Base-by-base conservation (phyloP, 495 filamentous ascomycete genomes). In the Aspergillus nanangensis region DNA sequence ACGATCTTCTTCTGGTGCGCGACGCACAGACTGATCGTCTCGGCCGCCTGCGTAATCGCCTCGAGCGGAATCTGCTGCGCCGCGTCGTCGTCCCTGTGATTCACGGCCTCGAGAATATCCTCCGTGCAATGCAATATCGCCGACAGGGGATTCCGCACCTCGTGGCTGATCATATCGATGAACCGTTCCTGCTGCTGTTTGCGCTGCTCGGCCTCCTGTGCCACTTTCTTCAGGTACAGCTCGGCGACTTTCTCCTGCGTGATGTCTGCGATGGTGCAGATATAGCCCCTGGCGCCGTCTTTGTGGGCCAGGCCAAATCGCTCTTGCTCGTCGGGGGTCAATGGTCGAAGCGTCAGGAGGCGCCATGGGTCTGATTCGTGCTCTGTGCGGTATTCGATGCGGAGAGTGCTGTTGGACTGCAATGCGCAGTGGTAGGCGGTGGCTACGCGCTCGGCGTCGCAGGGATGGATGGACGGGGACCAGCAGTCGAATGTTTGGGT, bases 151-250 rank as follows among this genome's bases (percentile, higher is more conserved):
- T 93, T 95, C 8, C 88, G 79, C 72, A 93, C 88, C 56, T 95
- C 88, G 54, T 95, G 88, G 50, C 84, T 88, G 5, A 86, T 90
- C 50, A 90, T 92, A 60, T 92, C 88, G 55, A 93, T 91, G 61
- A 92, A 94, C 48, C 89, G 90, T 56, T 92, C 83, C 50, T 86
- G 82, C 47, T 84, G 79, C 27, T 78, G 67, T 57, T 87, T 86
- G 33, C 77, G 73, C 47, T 82, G 80, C 38, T 84, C 74, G 4
- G 80, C 84, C 56, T 81, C 82, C 50, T 78, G 70, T 23, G 81
- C 80, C 51, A 79, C 72, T 41, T 81, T 79, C 52, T 79, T 78
- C 47, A 84, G 77, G 33, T 61, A 38, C 38, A 69, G 19, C 41
- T 76, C 72, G 1, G 71, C 67, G 47, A 55, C 68, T 46, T 75